Evolutionary conservation across 768 basidiomycete genomes (phyloP), one percentile per base, ranked within the genome.

Genomic region (Podaxis sp.): DNA sequence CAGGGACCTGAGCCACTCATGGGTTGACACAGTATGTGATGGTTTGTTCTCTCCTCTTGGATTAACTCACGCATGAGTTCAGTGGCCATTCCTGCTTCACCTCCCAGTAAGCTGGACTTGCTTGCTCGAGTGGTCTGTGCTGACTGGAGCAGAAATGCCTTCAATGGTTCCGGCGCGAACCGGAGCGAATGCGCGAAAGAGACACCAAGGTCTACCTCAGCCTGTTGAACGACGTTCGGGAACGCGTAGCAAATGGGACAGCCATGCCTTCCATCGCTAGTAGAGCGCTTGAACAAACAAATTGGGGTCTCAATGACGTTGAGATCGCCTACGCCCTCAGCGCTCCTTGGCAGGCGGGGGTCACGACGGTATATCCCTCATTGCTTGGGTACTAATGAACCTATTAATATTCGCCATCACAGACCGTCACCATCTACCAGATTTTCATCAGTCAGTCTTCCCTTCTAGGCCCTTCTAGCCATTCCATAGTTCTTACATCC

Each of bases 241-340:
- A 67, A 2, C 66, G 71, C 38, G 61, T 73, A 49, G 61, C 54
- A 17, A 59, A 60, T 26, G 72, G 70, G n/a, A 63, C 63, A 0
- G 72, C 71, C 0, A 68, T 67, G 26, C 67, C 71, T 2, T 72
- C 78, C 33, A 81, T 79, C 59, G 76, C 76, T 1, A 75, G 65
- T 46, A 74, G 77, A 28, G 75, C 78, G 13, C 69, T 81, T 1
- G 73, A 80, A 62, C 79, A 78, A 38, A 60, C 64, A 9, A 74
- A 79, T 6, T 80, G 79, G 63, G 77, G 76, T 15, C 71, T 82
- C n/a, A 76, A 71, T 28, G 71, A 79, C 39, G 69, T 78, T 15
- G 81, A 81, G 65, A 77, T 76, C 63, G 79, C 80, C 0, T 82
- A 79, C 63, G 71, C 71, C 5, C 67, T 73, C 15, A 72, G 71